Percentiles rank a stretch among this genome's conserved stretches.
Evolutionary conservation across 495 filamentous ascomycete species (phyloP).

Genomic region (Penicillium cosmopolitanum): DNA sequence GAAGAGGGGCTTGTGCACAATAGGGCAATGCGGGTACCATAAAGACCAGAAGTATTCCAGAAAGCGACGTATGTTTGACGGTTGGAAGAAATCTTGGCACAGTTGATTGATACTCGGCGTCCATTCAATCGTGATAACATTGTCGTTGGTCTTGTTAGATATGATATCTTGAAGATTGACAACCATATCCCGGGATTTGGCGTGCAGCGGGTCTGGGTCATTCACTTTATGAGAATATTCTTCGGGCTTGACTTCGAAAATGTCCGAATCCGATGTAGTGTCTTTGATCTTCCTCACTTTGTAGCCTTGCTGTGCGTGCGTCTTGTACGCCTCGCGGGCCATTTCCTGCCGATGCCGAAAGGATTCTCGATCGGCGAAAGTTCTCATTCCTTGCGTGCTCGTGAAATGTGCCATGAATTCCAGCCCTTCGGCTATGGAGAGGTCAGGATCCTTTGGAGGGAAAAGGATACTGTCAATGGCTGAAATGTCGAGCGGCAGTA

Average conservation of each 20-base stretch:
- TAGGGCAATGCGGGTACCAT: slow-evolving; percentile 32
- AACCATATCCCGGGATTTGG: slow-evolving; percentile 21
- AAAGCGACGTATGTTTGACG: slow-evolving; percentile 23
- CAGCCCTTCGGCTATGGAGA: slow-evolving; percentile 23
- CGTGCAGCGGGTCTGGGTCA: slow-evolving; percentile 8
- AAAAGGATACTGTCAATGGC: slow-evolving; percentile 27
- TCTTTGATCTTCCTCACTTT: background rate
- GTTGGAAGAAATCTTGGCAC: slow-evolving; percentile 19
- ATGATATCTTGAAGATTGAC: slow-evolving; percentile 16
- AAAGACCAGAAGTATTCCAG: slow-evolving; percentile 31
- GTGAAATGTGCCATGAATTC: slow-evolving; percentile 34
- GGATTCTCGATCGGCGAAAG: slow-evolving; percentile 26
- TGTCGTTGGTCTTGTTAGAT: slow-evolving; percentile 12
- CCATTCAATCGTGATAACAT: slow-evolving; percentile 25
- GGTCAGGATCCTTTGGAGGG: slow-evolving; percentile 15
- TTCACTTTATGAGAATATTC: background rate
- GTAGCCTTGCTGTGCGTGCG: background rate
- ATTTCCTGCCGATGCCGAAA: slow-evolving; percentile 25
- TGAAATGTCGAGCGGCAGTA: slow-evolving; percentile 21
- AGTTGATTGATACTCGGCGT: background rate
- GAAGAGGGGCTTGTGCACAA: slow-evolving; percentile 28
- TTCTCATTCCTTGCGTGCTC: slow-evolving; percentile 26
- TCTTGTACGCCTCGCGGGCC: slow-evolving; percentile 13
- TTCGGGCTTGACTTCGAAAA: background rate
- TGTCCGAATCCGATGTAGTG: background rate